Evolutionary conservation across 148 eudicot genomes (phyloP).

Genomic region (Fallopia convolvulus): DNA sequence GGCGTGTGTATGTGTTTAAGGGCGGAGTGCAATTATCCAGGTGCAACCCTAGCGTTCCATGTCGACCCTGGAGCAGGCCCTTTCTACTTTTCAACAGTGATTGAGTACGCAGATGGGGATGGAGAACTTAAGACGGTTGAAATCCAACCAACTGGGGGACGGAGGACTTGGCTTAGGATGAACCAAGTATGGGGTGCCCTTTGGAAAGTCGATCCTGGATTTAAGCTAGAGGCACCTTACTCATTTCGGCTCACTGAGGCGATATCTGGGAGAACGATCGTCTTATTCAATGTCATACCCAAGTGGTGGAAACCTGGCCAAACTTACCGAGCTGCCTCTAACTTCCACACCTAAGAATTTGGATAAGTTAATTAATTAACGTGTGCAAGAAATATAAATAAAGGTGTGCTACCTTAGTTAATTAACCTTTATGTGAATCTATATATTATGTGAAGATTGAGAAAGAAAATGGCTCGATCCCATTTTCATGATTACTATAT

Average conservation of each 20-base stretch:
- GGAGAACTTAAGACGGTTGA: constrained; percentile 39
- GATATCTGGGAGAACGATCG: constrained; percentile 22
- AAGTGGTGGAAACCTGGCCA: constrained; percentile 44
- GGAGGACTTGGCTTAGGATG: constrained; percentile 33
- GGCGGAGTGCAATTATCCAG: constrained; percentile 45
- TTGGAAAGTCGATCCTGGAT: constrained; percentile 33
- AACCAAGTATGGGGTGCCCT: constrained; percentile 38
- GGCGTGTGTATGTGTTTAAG: too few relatives aligned
- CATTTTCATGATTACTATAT: background rate
- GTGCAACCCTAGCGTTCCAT: constrained; percentile 28
- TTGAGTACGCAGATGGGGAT: constrained; percentile 43
- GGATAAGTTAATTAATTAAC: background rate
- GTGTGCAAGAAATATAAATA: background rate
- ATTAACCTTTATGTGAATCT: background rate
- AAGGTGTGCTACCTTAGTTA: background rate
- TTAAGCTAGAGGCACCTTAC: constrained; percentile 31
- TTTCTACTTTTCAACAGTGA: constrained; percentile 32
- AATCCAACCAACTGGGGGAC: constrained; percentile 19
- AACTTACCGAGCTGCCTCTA: constrained; percentile 42
- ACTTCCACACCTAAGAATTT: constrained; percentile 20
- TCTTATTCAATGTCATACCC: constrained; percentile 46
- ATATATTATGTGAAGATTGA: background rate
- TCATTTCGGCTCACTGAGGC: constrained; percentile 38
- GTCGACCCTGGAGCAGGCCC: constrained; percentile 52
- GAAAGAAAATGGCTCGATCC: background rate